Evolutionary conservation across 495 filamentous ascomycete genomes (phyloP), one percentile per base, ranked within the genome.

Genomic region (Neurospora discreta): DNA sequence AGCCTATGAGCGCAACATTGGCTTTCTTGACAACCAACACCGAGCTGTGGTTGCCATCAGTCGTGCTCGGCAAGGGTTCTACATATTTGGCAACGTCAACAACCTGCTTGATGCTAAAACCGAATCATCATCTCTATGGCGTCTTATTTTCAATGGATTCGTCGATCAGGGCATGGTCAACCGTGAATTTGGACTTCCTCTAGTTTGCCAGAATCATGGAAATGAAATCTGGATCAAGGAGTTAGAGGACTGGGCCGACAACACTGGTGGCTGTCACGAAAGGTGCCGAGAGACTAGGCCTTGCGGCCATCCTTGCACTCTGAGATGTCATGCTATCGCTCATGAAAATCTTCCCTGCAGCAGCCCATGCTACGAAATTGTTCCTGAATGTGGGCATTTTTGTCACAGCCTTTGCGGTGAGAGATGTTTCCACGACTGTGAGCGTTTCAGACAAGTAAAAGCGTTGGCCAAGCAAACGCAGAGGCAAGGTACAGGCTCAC

Each of bases 41-140:
- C 88, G 95, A 73, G 87, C 93, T 15, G 95, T 94, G 18, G 95
- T 98, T 42, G 91, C 95, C 20, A 82, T 97, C 18, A 97, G 94
- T 70, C 90, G 95, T 68, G 95, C 95, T n/a, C 88, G 87, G 44
- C 82, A 89, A 10, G 94, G 95, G 0, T 88, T 98, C 69, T 98
- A 94, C 77, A 85, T 98, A 36, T 97, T 98, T 74, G 95, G 95
- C 4, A 92, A 97, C 74, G 87, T 87, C 16, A 75, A 82, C 6
- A 84, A 87, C 58, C 78, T 94, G 5, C 70, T 81, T 5, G 26
- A 52, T 1, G 73, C 85, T 71, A 75, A 73, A 40, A 15, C 77
- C 43, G 70, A 77, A 74, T 78, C 82, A 73, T 41, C 82, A 78
- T 68, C 75, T 36, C 77, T 85, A 52, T 87, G 83, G 83, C 69